Conservation (phyloP, 352 stramenopile species). For the Phytophthora cryptogea region DNA sequence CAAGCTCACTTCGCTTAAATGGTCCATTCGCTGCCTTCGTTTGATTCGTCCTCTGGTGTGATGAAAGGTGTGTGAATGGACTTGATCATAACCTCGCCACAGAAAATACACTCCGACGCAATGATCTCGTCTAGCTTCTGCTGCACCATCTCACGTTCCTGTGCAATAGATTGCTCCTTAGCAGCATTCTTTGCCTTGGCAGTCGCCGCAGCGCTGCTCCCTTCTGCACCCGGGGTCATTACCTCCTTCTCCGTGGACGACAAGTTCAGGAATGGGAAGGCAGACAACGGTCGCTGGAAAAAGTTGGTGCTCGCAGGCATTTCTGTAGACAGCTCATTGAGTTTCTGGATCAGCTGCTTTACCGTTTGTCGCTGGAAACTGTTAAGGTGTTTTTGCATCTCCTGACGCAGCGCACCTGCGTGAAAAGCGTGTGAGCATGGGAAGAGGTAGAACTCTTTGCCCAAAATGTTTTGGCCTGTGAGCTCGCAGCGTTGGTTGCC, state of each 20-base stretch:
- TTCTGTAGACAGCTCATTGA: constrained; percentile 85
- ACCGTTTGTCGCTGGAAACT: constrained; percentile 90
- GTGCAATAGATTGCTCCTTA: constrained; percentile 79
- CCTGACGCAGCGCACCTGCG: constrained; percentile 83
- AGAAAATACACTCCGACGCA: constrained; percentile 94
- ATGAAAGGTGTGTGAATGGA: constrained; percentile 94
- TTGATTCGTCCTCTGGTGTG: constrained; percentile 81
- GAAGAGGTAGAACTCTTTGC: constrained; percentile 95
- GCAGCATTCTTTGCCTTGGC: constrained; percentile 62
- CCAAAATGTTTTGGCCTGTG: constrained; percentile 87
- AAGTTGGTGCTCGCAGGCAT: constrained; percentile 74
- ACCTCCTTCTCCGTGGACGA: constrained; percentile 73
- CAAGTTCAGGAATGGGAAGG: constrained; percentile 71
- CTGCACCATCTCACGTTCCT: constrained; percentile 91
- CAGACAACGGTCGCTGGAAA: constrained; percentile 69
- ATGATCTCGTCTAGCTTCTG: constrained; percentile 94
- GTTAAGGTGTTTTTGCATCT: constrained; percentile 91
- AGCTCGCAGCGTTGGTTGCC: constrained; percentile 91
- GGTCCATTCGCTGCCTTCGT: constrained; percentile 82
- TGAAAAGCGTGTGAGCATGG: constrained; percentile 95
- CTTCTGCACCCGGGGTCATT: constrained; percentile 53
- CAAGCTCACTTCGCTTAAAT: constrained; percentile 52
- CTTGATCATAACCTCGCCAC: constrained; percentile 96
- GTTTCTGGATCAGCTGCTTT: constrained; percentile 89
- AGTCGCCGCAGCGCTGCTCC: constrained; percentile 42